Evolutionary conservation across 2,329 filamentous ascomycete genomes (phyloP).

Genomic region (Verticillium zaregamsianum): DNA sequence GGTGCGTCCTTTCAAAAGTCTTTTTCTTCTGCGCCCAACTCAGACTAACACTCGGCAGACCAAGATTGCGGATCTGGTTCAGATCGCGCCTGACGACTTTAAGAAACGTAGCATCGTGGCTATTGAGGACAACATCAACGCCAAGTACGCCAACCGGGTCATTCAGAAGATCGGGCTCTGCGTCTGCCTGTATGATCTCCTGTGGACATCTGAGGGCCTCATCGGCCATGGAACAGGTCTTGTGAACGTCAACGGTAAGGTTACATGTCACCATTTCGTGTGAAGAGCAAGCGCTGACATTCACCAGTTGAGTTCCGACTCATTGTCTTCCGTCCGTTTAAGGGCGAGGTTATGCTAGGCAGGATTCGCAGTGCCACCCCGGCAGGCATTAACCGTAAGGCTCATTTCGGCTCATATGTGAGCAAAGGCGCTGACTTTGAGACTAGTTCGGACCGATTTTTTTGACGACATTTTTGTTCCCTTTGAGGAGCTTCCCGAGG

Average conservation of each 20-base stretch:
- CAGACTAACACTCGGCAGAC: constrained; percentile 50
- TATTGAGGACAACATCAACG: constrained; percentile 94
- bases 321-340: constrained; percentile 92
- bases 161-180: constrained; percentile 94
- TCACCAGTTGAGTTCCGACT: constrained; percentile 80
- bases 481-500: constrained; percentile 67
- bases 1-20: constrained; percentile 21
- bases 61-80: constrained; percentile 89
- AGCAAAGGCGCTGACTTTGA: not conserved
- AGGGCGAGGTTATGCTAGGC: constrained; percentile 84
- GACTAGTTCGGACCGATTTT: constrained; percentile 75
- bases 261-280: not conserved
- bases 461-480: constrained; percentile 89
- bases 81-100: constrained; percentile 87
- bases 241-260: constrained; percentile 84
- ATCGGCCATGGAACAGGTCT: constrained; percentile 90
- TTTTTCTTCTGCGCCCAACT: not conserved
- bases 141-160: constrained; percentile 93
- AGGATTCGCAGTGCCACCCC: constrained; percentile 73
- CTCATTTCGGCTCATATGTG: not conserved
- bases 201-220: constrained; percentile 85
- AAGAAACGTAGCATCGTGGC: constrained; percentile 75
- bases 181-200: constrained; percentile 86
- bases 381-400: constrained; percentile 65
- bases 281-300: constrained; percentile 9